Percentiles rank a stretch among this genome's conserved stretches.
Conservation (phyloP, 1,139 yeast genomes). For the Pichia sp. region DNA sequence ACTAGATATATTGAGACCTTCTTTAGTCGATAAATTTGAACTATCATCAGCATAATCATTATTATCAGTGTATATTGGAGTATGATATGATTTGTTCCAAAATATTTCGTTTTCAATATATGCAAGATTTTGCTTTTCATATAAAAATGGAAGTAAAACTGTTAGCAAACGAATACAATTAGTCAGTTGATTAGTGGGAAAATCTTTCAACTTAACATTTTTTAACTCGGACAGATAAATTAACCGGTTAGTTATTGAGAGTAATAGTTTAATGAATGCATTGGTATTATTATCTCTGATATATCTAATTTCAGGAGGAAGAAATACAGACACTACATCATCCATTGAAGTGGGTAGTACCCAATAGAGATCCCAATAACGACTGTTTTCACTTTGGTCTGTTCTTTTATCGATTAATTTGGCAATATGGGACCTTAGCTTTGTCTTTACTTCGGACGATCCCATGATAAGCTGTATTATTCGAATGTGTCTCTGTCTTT, state of each 20-base stretch:
- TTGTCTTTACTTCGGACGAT: conserved; percentile 59
- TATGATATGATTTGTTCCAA: conserved; percentile 33
- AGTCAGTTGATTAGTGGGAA: conserved; percentile 31
- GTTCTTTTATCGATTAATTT: conserved; percentile 51
- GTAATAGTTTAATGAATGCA: conserved; percentile 50
- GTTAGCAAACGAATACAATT: conserved; percentile 65
- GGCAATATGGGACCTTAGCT: conserved; percentile 56
- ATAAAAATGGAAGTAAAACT: conserved; percentile 60
- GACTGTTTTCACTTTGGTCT: conserved; percentile 40
- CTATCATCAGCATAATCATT: background rate
- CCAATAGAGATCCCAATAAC: conserved; percentile 54
- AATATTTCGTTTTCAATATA: conserved; percentile 36
- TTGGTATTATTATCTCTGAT: conserved; percentile 52
- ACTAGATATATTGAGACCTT: no score
- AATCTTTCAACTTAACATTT: conserved; percentile 8
- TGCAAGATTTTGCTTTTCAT: conserved; percentile 42
- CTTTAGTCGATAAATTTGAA: background rate
- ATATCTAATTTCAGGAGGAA: conserved; percentile 52
- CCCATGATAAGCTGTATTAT: background rate
- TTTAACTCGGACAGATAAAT: conserved; percentile 23
- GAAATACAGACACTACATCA: conserved; percentile 54
- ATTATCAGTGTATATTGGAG: background rate
- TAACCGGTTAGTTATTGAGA: conserved; percentile 36
- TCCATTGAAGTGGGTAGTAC: conserved; percentile 38
- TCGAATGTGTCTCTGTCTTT: no score